Base-by-base conservation (phyloP, 2,329 filamentous ascomycete genomes). In the Fusarium compactum region DNA sequence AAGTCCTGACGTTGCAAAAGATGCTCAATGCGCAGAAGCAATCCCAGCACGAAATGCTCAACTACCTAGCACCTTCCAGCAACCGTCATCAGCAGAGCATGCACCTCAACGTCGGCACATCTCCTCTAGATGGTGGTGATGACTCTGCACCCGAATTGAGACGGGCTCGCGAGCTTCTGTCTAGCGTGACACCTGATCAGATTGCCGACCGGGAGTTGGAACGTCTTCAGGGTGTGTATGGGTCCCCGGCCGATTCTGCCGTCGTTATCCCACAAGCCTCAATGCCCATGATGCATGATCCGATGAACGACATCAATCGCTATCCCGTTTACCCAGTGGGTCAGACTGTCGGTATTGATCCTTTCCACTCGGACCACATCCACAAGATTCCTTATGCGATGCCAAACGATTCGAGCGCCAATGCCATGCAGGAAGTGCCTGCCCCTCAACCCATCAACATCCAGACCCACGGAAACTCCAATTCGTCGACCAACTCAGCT, bases 351-450 rank as follows among this genome's bases (percentile, higher is more conserved):
- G 95, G 95, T 56, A 98, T 98, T 71, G 95, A 98, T 77, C 95
- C 95, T 2, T 96, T 97, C 86, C 95, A 95, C 77, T 92, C 93
- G 73, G 95, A 98, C 74, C 94, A 98, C 77, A 94, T 98, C 77
- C 90, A 95, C 82, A 97, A 97, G 78, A 97, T 98, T 59, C 94
- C 95, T 1, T 98, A 97, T 77, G 81, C 93, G 88, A 80, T 83
- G 18, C 85, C 92, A 5, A 93, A 92, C 62, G 85, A 85, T 53
- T 82, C 85, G 4, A 83, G 78, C 47, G 72, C 68, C 32, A 74
- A 73, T 44, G 65, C 70, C 29, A 67, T 76, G 72, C 78, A 82
- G 51, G 78, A 80, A 20, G 80, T 85, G 58, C 79, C 82, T 65
- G 77, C 82, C n/a, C 80, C 83, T 18, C 75, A 78, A 22, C 73